Evolutionary conservation across 306 rosid genomes (phyloP).

Genomic region (Chamaecrista fasciculata): DNA sequence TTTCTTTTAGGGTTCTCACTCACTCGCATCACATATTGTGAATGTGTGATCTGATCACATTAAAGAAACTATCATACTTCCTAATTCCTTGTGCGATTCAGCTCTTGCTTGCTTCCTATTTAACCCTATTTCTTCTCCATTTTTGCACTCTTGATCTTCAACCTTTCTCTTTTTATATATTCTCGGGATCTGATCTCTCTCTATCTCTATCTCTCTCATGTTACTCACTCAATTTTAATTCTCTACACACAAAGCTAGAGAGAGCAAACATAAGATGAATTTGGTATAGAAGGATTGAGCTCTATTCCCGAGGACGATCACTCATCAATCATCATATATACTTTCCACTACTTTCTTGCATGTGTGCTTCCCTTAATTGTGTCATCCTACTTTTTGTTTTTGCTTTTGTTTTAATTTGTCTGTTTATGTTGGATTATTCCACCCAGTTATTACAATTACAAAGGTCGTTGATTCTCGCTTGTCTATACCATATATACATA

Average conservation of each 20-base stretch:
- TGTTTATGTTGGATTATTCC: conserved; percentile 30
- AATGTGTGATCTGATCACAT: too few species aligned
- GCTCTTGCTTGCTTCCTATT: too few species aligned
- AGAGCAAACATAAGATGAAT: too few species aligned
- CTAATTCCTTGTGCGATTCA: too few species aligned
- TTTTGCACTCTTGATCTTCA: conserved; percentile 35
- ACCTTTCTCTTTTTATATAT: conserved; percentile 1
- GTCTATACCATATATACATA: neutral
- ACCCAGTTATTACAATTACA: conserved; percentile 27
- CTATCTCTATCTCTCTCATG: neutral
- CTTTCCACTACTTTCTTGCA: conserved; percentile 27
- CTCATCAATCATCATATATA: neutral
- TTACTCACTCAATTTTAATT: too few species aligned
- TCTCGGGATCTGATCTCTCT: conserved; percentile 72
- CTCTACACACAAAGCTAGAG: too few species aligned
- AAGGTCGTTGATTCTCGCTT: too few species aligned
- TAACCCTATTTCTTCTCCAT: conserved; percentile 43
- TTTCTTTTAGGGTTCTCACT: conserved; percentile 38
- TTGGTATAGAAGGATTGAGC: neutral
- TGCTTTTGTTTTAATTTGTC: conserved; percentile 38
- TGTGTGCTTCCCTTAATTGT: conserved; percentile 21
- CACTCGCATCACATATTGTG: too few species aligned
- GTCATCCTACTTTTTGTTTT: conserved; percentile 13
- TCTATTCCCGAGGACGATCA: conserved; percentile 66
- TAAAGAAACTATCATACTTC: too few species aligned